These are phyloP conservation scores for Cladosporium sp. DNA, from an alignment of 2,329 filamentous ascomycete genomes.

Conservation along the genomic window DNA sequence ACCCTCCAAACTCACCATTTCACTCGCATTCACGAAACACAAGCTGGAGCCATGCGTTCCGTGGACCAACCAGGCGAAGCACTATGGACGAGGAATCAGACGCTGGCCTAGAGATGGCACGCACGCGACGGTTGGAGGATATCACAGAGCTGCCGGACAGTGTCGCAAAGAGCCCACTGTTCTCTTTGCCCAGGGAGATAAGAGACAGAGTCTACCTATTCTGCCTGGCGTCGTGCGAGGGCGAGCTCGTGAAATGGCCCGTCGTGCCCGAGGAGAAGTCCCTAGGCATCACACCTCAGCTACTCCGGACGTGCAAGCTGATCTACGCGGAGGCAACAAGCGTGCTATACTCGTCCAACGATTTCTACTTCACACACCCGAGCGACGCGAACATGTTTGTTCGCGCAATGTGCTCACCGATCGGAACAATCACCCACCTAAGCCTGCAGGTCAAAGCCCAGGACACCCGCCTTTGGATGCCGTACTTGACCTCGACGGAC, in stretches of 20 bases:
- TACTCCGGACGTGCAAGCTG: slow-evolving; percentile 29
- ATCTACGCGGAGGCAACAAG: slow-evolving; percentile 31
- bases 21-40: slow-evolving; percentile 15
- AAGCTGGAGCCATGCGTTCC: slow-evolving; percentile 15
- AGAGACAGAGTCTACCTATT: slow-evolving; percentile 32
- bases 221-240: slow-evolving; percentile 26
- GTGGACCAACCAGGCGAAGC: slow-evolving; percentile 17
- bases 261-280: slow-evolving; percentile 14
- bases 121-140: slow-evolving; percentile 7
- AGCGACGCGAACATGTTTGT: slow-evolving; percentile 37
- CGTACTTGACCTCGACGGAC: slow-evolving; percentile 31
- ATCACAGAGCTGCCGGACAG: slow-evolving; percentile 22
- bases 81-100: slow-evolving; percentile 25
- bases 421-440: slow-evolving; percentile 22
- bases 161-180: slow-evolving; percentile 29
- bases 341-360: slow-evolving; percentile 34
- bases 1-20: slow-evolving; percentile 5
- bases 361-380: slow-evolving; percentile 34
- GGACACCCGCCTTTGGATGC: slow-evolving; percentile 35
- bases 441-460: slow-evolving; percentile 30
- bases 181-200: slow-evolving; percentile 34
- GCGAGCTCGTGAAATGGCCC: slow-evolving; percentile 32
- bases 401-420: slow-evolving; percentile 26
- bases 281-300: slow-evolving; percentile 24
- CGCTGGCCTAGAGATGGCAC: slow-evolving; percentile 24